A percentile compares a stretch with the other conserved stretches of the same genome.
Conservation (phyloP, 1,139 yeast genomes). For the Protomyces gravidus region DNA sequence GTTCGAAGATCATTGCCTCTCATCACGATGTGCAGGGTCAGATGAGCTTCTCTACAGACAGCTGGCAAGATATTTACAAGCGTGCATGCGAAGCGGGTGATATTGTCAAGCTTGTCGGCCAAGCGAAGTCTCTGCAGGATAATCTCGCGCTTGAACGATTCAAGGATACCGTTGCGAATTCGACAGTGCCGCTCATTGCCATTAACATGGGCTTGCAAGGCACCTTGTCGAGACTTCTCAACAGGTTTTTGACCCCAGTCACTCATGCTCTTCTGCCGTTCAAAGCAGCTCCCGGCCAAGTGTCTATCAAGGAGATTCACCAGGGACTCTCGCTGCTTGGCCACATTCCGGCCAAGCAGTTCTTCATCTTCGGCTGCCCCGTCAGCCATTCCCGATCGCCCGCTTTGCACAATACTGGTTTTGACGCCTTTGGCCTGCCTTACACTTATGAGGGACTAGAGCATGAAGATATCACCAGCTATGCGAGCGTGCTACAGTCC, state of each 20-base stretch:
- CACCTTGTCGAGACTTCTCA: constrained; percentile 71
- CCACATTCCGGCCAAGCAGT: constrained; percentile 50
- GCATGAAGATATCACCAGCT: constrained; percentile 54
- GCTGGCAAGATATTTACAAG: constrained; percentile 69
- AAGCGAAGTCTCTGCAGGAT: constrained; percentile 60
- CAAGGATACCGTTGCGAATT: constrained; percentile 42
- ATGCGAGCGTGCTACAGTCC: constrained; percentile 17
- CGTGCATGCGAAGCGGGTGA: constrained; percentile 67
- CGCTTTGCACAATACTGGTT: constrained; percentile 71
- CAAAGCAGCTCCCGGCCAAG: constrained; percentile 75
- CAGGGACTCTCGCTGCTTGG: constrained; percentile 60
- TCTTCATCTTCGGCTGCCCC: constrained; percentile 78
- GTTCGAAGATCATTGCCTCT: constrained; percentile 73
- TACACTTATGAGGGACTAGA: constrained; percentile 66
- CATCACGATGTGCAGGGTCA: constrained; percentile 67
- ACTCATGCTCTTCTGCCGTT: constrained; percentile 62
- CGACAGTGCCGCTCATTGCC: constrained; percentile 64
- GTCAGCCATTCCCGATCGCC: constrained; percentile 86
- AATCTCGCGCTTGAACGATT: constrained; percentile 68
- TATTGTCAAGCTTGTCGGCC: constrained; percentile 76
- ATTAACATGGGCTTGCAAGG: constrained; percentile 77
- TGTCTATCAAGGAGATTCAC: constrained; percentile 56
- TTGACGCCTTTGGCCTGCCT: constrained; percentile 70
- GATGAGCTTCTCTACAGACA: constrained; percentile 61
- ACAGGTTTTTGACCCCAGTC: constrained; percentile 74